Conservation (phyloP, 2,329 filamentous ascomycete species). For the Coniochaeta ligniaria region DNA sequence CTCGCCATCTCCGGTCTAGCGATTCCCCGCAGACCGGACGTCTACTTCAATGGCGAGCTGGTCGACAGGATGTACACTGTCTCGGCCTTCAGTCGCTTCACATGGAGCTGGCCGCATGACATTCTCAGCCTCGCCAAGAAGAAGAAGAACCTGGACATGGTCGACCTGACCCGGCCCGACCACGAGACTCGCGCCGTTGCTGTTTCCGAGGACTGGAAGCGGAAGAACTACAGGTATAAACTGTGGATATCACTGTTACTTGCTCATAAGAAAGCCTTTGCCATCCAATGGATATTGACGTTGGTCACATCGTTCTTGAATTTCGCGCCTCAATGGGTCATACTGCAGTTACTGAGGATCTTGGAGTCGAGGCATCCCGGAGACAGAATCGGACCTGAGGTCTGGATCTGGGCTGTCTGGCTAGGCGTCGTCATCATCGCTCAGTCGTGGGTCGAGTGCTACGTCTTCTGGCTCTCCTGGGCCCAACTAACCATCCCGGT, state of each 20-base stretch:
- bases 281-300: slow-evolving; percentile 52
- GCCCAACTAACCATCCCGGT: slow-evolving; percentile 58
- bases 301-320: slow-evolving; percentile 48
- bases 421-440: slow-evolving; percentile 54
- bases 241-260: slow-evolving; percentile 55
- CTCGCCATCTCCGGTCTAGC: slow-evolving; percentile 41
- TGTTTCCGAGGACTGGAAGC: slow-evolving; percentile 42
- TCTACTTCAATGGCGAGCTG: slow-evolving; percentile 48
- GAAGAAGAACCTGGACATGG: slow-evolving; percentile 53
- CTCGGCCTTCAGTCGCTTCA: slow-evolving; percentile 54
- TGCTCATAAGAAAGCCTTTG: slow-evolving; percentile 48
- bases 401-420: slow-evolving; percentile 62
- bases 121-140: slow-evolving; percentile 47
- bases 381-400: slow-evolving; percentile 37
- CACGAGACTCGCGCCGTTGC: slow-evolving; percentile 44
- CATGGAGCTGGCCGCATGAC: slow-evolving; percentile 55
- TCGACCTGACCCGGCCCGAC: slow-evolving; percentile 55
- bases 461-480: slow-evolving; percentile 60
- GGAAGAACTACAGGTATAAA: slow-evolving; percentile 33
- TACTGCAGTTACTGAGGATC: slow-evolving; percentile 56
- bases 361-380: slow-evolving; percentile 47
- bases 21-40: slow-evolving; percentile 60
- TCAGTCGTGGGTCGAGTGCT: slow-evolving; percentile 55
- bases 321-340: slow-evolving; percentile 63
- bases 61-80: slow-evolving; percentile 59